A percentile compares a stretch with the other conserved stretches of the same genome.
Evolutionary conservation across 345 rosid species (phyloP).

Genomic region (Fremontodendron californicum): DNA sequence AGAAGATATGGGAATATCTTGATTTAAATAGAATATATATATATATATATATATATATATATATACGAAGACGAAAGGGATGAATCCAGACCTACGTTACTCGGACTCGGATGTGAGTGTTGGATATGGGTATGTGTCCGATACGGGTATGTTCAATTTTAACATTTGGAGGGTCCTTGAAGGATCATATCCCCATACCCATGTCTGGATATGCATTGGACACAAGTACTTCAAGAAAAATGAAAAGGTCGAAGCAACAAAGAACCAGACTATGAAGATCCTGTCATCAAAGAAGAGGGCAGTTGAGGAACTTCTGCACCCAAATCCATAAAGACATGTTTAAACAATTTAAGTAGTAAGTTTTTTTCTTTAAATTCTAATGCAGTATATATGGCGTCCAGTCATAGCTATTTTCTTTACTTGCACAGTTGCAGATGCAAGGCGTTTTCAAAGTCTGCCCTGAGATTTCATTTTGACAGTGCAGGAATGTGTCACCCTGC

Average conservation of each 20-base stretch:
- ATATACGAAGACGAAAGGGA: conserved; percentile 88
- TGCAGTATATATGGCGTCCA: background rate
- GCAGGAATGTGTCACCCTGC: no score
- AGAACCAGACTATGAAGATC: conserved; percentile 97
- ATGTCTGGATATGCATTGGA: no score
- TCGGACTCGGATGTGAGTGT: no score
- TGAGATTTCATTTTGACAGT: background rate
- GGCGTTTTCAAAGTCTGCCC: background rate
- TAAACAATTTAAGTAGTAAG: conserved; percentile 92
- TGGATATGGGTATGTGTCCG: no score
- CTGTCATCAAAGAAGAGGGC: conserved; percentile 85
- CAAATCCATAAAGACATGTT: conserved; percentile 89
- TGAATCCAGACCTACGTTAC: no score
- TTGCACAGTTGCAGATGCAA: background rate
- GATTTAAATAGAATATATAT: conserved; percentile 68
- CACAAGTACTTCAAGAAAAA: no score
- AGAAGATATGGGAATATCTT: conserved; percentile 91
- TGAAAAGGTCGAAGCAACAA: no score
- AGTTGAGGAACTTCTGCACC: conserved; percentile 78
- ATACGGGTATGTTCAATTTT: no score
- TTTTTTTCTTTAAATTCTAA: conserved; percentile 4
- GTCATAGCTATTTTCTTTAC: background rate
- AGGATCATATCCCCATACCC: no score
- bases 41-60: no score
- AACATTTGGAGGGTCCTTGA: no score